Base-by-base conservation (phyloP, 805 yeast genomes). In the Kurtzmaniella fragi region DNA sequence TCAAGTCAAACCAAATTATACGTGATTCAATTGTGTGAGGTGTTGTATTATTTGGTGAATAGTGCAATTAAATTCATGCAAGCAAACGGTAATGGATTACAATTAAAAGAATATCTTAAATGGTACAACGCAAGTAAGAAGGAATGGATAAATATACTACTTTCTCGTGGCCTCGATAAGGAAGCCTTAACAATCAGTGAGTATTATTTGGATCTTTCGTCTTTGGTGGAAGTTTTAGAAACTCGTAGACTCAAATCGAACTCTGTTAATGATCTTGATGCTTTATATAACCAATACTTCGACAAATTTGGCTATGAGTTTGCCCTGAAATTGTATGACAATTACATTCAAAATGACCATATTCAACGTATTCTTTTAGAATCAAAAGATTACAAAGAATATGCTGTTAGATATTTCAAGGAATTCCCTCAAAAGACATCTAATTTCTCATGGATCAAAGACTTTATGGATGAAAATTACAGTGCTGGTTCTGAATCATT, bases 401-500 rank as follows among this genome's bases (percentile, higher is more conserved):
- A 62, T 45, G 58, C 86, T 38, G 62, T 71, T 20, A 57, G 60
- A 44, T 89, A 79, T 52, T 73, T 89, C 42, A 47, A 56, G 2
- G 67, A 69, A 25, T 54, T 63, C 20, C 48, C 52, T 4, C 50
- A 60, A 2, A 66, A 68, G 40, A 74, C 76, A 28, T 70, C 77
- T 4, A 61, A 71, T 31, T 72, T 85, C 36, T 72, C 86, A 2
- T 89, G 96, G 96, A 80, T 88, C 15, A 71, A 77, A 40, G 74
- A 82, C 41, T 56, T 87, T 11, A 55, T 77, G 26, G 76, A 70
- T 44, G 67, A 66, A 3, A 65, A 78, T 8, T 84, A 70, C 52
- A 46, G 38, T 4, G 52, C 58, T 1, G 91, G 89, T 0, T 63
- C 82, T 1, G 49, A 55, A 11, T 64, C 70, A 1, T 61, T 88